These are phyloP conservation scores for Pichia californica DNA, from an alignment of 805 yeast genomes.

Conservation along the genomic window DNA sequence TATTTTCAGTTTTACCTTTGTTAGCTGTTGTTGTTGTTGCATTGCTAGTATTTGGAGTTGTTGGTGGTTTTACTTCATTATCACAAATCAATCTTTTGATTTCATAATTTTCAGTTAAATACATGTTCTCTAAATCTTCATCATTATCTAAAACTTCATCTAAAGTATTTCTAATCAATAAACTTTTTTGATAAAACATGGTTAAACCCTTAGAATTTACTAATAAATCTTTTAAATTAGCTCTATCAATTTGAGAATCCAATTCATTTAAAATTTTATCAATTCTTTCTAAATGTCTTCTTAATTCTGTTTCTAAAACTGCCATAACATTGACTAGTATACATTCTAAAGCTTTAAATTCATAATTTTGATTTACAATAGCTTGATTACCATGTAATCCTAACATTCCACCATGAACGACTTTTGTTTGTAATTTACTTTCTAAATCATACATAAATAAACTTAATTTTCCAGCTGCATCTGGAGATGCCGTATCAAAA, in stretches of 20 bases:
- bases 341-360: constrained; percentile 77
- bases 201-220: constrained; percentile 66
- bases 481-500: constrained; percentile 64
- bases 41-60: not conserved
- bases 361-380: constrained; percentile 46
- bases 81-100: constrained; percentile 12
- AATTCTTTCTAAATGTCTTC: constrained; percentile 49
- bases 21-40: not conserved
- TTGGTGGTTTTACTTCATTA: not conserved
- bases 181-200: constrained; percentile 66
- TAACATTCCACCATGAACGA: constrained; percentile 23
- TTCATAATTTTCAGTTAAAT: constrained; percentile 42
- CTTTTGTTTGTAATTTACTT: constrained; percentile 48
- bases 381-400: constrained; percentile 3
- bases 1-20: not conserved
- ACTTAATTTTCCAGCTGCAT: constrained; percentile 66
- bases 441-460: constrained; percentile 81
- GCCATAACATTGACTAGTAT: constrained; percentile 78
- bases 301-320: constrained; percentile 68
- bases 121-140: constrained; percentile 78
- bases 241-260: constrained; percentile 76
- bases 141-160: constrained; percentile 83
- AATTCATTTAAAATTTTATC: constrained; percentile 59
- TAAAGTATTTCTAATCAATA: constrained; percentile 70
- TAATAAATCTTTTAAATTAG: constrained; percentile 63